Conservation (phyloP, 2,329 filamentous ascomycete genomes). For the Calonectria hongkongensis region DNA sequence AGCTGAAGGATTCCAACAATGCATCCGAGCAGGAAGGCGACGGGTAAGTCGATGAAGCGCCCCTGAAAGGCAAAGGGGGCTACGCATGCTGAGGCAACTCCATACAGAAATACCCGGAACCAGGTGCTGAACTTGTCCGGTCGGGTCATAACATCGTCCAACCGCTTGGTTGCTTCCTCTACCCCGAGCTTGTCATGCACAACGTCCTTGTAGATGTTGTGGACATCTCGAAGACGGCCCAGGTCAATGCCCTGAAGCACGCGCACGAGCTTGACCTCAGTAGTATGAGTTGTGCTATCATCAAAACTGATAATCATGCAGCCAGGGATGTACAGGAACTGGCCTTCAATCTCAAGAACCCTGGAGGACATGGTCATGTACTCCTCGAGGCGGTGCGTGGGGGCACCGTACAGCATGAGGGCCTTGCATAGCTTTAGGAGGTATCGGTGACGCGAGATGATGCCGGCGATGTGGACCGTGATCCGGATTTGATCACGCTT, state of each 20-base stretch:
- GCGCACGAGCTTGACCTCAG: constrained; percentile 86
- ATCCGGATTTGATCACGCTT: constrained; percentile 65
- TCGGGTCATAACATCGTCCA: constrained; percentile 73
- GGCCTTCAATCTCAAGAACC: constrained; percentile 91
- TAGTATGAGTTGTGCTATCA: constrained; percentile 82
- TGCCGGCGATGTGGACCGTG: constrained; percentile 78
- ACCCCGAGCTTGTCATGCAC: constrained; percentile 84
- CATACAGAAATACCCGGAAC: constrained; percentile 80
- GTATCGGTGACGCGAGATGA: constrained; percentile 87
- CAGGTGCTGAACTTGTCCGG: constrained; percentile 69
- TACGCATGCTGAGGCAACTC: constrained; percentile 83
- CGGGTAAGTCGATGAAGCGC: constrained; percentile 84
- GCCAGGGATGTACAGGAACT: constrained; percentile 92
- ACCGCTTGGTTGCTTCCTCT: constrained; percentile 78
- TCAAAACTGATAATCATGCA: constrained; percentile 97
- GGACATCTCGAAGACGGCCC: constrained; percentile 83
- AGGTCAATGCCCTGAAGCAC: constrained; percentile 82
- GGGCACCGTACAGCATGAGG: constrained; percentile 92
- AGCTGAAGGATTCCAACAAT: constrained; percentile 85
- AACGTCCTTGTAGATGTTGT: constrained; percentile 88
- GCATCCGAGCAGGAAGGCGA: constrained; percentile 85
- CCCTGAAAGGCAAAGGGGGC: constrained; percentile 88
- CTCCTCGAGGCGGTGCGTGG: constrained; percentile 92
- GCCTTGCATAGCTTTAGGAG: constrained; percentile 89
- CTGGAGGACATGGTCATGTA: constrained; percentile 93